These are phyloP conservation scores for Paracamarosporium sp. DNA, from an alignment of 2,329 filamentous ascomycete species.

Conservation along the genomic window DNA sequence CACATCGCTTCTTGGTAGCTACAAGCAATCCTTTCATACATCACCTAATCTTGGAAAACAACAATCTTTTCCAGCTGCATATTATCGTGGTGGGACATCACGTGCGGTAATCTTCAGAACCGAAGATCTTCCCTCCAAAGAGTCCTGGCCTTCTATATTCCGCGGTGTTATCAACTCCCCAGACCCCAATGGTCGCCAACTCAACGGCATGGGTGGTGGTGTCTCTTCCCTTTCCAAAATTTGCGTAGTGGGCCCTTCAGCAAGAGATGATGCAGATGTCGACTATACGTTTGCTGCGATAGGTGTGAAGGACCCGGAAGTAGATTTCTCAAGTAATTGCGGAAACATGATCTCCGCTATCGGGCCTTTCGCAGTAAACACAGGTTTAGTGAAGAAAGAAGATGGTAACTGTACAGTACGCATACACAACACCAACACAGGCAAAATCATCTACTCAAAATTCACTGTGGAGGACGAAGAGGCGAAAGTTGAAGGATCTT, in stretches of 20 bases:
- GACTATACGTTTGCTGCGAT: conserved; percentile 76
- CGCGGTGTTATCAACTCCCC: conserved; percentile 66
- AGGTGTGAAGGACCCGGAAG: conserved; percentile 65
- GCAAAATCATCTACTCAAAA: conserved; percentile 63
- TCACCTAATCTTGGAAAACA: conserved; percentile 3
- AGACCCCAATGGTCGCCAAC: conserved; percentile 66
- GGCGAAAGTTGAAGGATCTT: conserved; percentile 55
- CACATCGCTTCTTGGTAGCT: neutral
- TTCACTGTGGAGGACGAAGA: conserved; percentile 58
- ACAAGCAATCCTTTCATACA: neutral
- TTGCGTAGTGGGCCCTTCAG: conserved; percentile 64
- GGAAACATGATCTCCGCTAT: conserved; percentile 75
- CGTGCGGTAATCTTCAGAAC: conserved; percentile 64
- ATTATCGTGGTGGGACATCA: conserved; percentile 70
- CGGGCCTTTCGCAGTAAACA: conserved; percentile 68
- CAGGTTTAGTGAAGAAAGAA: conserved; percentile 52
- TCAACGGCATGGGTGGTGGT: conserved; percentile 74
- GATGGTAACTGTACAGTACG: conserved; percentile 42
- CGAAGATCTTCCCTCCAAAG: conserved; percentile 55
- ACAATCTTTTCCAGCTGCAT: conserved; percentile 53
- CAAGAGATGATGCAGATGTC: conserved; percentile 57
- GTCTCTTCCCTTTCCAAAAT: conserved; percentile 73
- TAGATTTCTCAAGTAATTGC: conserved; percentile 75
- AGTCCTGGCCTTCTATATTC: conserved; percentile 60
- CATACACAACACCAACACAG: conserved; percentile 74